Evolutionary conservation across 2,329 filamentous ascomycete genomes (phyloP).

Genomic region (Monosporascus ibericus): DNA sequence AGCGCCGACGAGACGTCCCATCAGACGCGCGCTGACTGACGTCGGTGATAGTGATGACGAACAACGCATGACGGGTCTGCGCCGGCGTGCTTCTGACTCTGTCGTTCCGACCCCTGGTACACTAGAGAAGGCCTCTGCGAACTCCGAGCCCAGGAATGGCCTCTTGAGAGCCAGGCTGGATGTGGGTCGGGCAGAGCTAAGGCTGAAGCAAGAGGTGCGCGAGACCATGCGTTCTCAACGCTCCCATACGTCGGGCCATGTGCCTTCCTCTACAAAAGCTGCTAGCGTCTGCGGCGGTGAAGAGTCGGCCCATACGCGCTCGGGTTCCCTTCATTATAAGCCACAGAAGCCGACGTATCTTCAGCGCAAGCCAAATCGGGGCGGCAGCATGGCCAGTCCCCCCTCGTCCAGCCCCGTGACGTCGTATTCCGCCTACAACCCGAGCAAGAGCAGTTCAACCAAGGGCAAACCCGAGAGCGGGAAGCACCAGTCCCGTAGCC

Average conservation of each 20-base stretch:
- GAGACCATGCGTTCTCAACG: neutral
- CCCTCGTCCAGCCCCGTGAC: neutral
- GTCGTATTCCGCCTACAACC: constrained; percentile 7
- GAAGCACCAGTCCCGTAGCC: neutral
- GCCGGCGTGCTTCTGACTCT: neutral
- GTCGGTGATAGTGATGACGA: neutral
- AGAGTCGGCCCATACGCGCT: neutral
- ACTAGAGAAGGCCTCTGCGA: neutral
- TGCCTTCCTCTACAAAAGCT: too few species aligned
- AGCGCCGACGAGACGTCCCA: neutral
- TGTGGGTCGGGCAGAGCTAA: neutral
- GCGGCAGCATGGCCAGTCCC: neutral
- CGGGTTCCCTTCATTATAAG: neutral
- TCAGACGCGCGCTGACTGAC: neutral
- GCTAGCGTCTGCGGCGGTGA: too few species aligned
- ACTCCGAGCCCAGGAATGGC: neutral
- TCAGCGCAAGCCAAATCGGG: neutral
- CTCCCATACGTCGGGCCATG: too few species aligned
- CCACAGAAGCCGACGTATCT: neutral
- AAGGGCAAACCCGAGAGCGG: neutral
- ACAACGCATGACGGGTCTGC: neutral
- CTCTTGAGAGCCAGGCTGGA: neutral
- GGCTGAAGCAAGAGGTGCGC: neutral
- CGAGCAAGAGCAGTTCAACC: neutral
- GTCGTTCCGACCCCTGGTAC: neutral